These are phyloP conservation scores for Hanseniaspora taiwanica DNA, from an alignment of 805 yeast species.

Conservation along the genomic window DNA sequence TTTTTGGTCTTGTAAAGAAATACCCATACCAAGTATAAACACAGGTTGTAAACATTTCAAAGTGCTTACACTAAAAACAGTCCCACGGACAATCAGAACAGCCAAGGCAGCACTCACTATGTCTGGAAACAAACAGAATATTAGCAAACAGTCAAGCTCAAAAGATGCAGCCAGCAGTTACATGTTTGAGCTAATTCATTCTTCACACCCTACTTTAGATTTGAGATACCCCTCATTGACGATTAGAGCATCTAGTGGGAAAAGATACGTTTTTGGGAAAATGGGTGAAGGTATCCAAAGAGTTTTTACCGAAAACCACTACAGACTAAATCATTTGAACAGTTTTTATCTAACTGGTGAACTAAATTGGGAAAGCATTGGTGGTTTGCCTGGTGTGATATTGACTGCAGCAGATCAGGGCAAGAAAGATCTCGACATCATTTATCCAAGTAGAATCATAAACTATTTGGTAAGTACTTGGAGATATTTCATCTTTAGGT, in stretches of 20 bases:
- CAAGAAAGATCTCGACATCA: constrained; percentile 39
- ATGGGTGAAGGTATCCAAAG: constrained; percentile 83
- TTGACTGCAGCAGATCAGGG: constrained; percentile 75
- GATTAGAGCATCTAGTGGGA: constrained; percentile 28
- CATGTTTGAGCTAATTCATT: constrained; percentile 39
- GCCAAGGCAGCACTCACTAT: not conserved
- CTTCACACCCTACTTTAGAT: constrained; percentile 53
- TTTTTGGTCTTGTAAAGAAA: too few species aligned
- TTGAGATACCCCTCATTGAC: constrained; percentile 42
- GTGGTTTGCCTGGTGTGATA: constrained; percentile 88
- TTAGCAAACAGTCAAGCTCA: not conserved
- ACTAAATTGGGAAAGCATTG: constrained; percentile 62
- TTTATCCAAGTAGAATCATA: constrained; percentile 34
- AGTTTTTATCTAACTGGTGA: constrained; percentile 68
- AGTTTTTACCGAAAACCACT: constrained; percentile 44
- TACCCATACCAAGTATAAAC: too few species aligned
- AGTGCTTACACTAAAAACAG: not conserved
- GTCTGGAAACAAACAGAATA: not conserved
- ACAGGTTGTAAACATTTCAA: not conserved
- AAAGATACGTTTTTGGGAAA: constrained; percentile 56
- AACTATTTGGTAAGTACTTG: constrained; percentile 61
- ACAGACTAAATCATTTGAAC: constrained; percentile 43
- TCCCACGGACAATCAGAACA: not conserved
- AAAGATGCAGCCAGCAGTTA: not conserved
- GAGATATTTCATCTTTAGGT: constrained; percentile 77